Base-by-base conservation (phyloP, 2,329 filamentous ascomycete species). In the Sporothrix variecibatus region DNA sequence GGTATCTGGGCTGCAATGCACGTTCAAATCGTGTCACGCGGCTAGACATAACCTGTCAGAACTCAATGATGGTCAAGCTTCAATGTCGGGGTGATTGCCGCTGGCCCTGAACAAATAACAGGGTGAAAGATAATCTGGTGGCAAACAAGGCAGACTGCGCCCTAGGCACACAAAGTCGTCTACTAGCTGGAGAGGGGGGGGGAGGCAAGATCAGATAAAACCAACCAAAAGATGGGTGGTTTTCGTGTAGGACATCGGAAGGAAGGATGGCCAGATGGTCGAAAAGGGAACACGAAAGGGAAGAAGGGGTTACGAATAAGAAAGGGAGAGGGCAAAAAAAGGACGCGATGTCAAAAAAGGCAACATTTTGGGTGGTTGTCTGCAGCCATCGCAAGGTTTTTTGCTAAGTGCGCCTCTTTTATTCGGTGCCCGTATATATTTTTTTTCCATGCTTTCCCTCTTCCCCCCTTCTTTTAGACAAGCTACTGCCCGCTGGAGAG, bases 101-200 rank as follows among this genome's bases (percentile, higher is more conserved):
- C 34, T 20, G 62, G 34, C 23, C 62, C 38, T 67, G 38, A 11
- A 46, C 31, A 38, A 1, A 38, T 49, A 26, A 2, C 31, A 38
- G n/a, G 31, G 23, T 11, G 17, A 67, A 67, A 46, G 65, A 68
- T 68, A 51, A 68, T 51, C 65, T 51, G 43, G 43, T 68, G 65
- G 65, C 43, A 51, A 68, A 34, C 65, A 31, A 34, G 23, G 64
- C 26, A 43, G n/a, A 49, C 43, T 49, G 40, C 20, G 15, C 43
- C 15, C 43, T 49, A 68, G 26, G 46, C 65, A 20, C 12, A 23
- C 12, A 43, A 43, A 3, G 11, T 9, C 3, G n/a, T 12, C 64
- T 40, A 23, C 40, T 68, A 51, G 17, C 26, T 51, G 23, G 64
- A n/a, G n/a, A n/a, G n/a, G n/a, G n/a, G n/a, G n/a, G n/a, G n/a